A percentile compares a stretch with the other conserved stretches of the same genome.
phyloP scores from a whole-genome alignment of 2,329 filamentous ascomycete species.

The Graphilbum ipis-grandicollis region DNA sequence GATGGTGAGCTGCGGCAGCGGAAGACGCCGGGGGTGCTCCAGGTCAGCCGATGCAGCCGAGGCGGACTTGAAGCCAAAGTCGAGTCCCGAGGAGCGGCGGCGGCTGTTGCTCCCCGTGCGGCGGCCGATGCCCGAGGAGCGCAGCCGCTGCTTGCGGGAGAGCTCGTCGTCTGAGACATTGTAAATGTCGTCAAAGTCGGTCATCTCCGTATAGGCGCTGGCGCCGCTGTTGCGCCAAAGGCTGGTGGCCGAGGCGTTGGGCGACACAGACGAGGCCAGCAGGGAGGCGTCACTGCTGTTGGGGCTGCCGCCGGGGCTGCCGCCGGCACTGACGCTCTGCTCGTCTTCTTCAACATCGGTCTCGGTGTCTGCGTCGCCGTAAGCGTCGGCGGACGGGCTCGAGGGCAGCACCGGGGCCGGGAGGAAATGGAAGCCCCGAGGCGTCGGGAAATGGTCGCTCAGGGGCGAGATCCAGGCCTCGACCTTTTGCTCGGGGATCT shows the following conservation, averaged over 20 bases:
- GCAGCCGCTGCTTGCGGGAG: background rate
- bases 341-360: constrained; percentile 11
- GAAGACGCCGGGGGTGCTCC: constrained; percentile 15
- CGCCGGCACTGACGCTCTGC: constrained; percentile 10
- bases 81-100: constrained; percentile 23
- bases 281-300: constrained; percentile 4
- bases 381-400: constrained; percentile 34
- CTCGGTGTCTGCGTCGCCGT: constrained; percentile 26
- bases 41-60: background rate
- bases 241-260: constrained; percentile 25
- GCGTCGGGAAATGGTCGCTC: constrained; percentile 54
- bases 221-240: constrained; percentile 40
- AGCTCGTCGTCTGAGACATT: constrained; percentile 65
- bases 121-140: background rate
- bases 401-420: constrained; percentile 44
- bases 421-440: constrained; percentile 48
- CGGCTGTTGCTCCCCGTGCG: constrained; percentile 21
- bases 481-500: constrained; percentile 27
- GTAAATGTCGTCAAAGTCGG: constrained; percentile 75
- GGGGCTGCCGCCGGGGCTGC: too few relatives aligned
- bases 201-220: constrained; percentile 44
- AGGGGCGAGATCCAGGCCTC: constrained; percentile 40
- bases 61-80: constrained; percentile 10
- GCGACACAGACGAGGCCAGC: constrained; percentile 1
- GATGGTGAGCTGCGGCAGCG: constrained; percentile 35